Conservation (phyloP, 768 basidiomycete genomes). For the Kwoniella sp. region DNA sequence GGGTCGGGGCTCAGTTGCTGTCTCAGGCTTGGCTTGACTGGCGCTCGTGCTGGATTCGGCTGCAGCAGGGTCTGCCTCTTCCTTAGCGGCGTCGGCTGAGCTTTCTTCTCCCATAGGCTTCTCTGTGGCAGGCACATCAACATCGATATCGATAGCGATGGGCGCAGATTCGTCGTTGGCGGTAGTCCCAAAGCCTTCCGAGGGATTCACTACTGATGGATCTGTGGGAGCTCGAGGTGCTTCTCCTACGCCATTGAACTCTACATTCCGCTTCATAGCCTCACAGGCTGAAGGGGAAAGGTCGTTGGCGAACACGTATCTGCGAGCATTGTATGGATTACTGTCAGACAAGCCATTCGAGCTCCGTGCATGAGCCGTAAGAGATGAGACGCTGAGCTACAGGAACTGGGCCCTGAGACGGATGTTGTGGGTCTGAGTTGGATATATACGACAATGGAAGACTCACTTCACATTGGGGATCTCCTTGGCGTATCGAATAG, state of each 20-base stretch:
- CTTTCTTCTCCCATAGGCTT: background rate
- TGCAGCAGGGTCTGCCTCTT: background rate
- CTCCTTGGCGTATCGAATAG: slow-evolving; percentile 96
- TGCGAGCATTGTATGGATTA: too few relatives aligned
- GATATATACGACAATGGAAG: background rate
- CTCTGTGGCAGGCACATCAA: background rate
- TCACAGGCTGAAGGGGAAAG: slow-evolving; percentile 77
- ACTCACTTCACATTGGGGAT: slow-evolving; percentile 84
- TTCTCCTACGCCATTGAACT: slow-evolving; percentile 70
- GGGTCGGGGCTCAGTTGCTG: background rate
- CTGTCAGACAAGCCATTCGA: too few relatives aligned
- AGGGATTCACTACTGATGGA: background rate
- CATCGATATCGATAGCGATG: background rate
- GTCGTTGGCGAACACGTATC: slow-evolving; percentile 93
- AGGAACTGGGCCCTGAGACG: too few relatives aligned
- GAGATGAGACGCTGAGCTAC: too few relatives aligned
- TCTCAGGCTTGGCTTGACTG: slow-evolving; percentile 4
- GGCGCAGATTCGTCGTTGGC: background rate
- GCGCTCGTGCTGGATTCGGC: background rate
- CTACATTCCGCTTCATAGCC: slow-evolving; percentile 83
- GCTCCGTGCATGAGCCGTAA: too few relatives aligned
- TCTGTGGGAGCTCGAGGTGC: background rate
- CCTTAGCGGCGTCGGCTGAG: background rate
- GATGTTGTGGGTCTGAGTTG: background rate
- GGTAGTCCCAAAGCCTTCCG: background rate